A percentile compares a stretch with the other conserved stretches of the same genome.
These are phyloP conservation scores for Cystoderma amianthinum DNA, from an alignment of 768 basidiomycete species.

Conservation along the genomic window DNA sequence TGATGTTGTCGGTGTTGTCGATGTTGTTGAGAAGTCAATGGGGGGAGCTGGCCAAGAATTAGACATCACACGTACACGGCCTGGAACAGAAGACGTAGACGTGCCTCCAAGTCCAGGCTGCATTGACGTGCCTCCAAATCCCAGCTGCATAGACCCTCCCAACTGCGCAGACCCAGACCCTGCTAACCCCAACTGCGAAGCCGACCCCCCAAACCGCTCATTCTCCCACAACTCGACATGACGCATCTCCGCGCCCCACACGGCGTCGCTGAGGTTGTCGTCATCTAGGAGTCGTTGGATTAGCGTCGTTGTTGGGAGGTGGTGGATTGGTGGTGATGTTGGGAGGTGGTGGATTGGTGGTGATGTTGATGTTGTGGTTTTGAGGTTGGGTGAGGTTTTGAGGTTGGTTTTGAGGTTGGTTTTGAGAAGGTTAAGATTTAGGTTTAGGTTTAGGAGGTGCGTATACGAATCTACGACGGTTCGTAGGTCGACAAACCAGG, in stretches of 20 bases:
- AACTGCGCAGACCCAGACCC: no score
- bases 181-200: no score
- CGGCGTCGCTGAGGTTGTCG: constrained; percentile 54
- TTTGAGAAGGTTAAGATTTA: no score
- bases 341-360: constrained; percentile 9
- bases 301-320: constrained; percentile 12
- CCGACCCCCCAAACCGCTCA: constrained; percentile 59
- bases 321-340: constrained; percentile 11
- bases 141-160: no score
- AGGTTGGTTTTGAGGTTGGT: no score
- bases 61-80: neutral
- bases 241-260: constrained; percentile 58
- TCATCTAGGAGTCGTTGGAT: constrained; percentile 48
- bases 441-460: neutral
- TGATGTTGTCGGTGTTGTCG: no score
- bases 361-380: constrained; percentile 9
- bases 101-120: no score
- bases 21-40: no score
- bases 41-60: neutral
- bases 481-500: constrained; percentile 2
- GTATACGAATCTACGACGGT: neutral
- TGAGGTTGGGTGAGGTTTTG: constrained; percentile 1
- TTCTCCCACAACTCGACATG: constrained; percentile 81
- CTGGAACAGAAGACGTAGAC: neutral
- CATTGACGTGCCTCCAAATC: no score